A percentile compares a stretch with the other conserved stretches of the same genome.
Conservation (phyloP, 2,329 filamentous ascomycete genomes). For the Talaromyces sp. region DNA sequence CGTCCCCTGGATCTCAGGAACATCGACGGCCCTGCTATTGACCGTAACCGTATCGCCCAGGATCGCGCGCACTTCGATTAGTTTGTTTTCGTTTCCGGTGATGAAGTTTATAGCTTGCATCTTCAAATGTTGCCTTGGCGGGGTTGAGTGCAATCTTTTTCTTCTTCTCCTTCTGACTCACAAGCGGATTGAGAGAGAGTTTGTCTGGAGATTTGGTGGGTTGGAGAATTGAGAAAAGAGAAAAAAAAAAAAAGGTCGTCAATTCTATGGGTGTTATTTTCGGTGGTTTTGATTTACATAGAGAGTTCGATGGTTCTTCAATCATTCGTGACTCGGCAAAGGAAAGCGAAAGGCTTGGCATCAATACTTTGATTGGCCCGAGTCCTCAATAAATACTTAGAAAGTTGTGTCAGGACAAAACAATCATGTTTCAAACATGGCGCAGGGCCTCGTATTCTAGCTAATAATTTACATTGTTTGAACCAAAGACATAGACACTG, state of each 20-base stretch:
- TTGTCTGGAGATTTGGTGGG: too few species aligned
- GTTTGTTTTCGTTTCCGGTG: constrained; percentile 92
- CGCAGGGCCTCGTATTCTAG: not conserved
- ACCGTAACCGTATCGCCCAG: constrained; percentile 68
- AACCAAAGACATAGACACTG: not conserved
- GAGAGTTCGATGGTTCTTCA: not conserved
- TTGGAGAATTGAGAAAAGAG: not conserved
- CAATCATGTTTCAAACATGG: not conserved
- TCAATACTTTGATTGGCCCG: not conserved
- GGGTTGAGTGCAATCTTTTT: not conserved
- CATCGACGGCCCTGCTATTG: constrained; percentile 67
- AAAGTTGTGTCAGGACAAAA: not conserved
- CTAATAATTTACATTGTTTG: not conserved
- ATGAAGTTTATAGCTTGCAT: constrained; percentile 76
- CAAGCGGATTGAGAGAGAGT: not conserved
- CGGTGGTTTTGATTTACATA: not conserved
- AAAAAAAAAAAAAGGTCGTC: not conserved
- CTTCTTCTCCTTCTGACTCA: not conserved
- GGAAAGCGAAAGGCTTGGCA: not conserved
- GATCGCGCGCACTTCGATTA: constrained; percentile 83
- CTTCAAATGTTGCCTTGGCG: not conserved
- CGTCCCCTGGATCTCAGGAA: constrained; percentile 85
- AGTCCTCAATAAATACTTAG: not conserved
- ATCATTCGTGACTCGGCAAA: not conserved
- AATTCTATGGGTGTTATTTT: not conserved